phyloP scores from a whole-genome alignment of 2,329 filamentous ascomycete genomes.

The Thyridium curvatum region DNA sequence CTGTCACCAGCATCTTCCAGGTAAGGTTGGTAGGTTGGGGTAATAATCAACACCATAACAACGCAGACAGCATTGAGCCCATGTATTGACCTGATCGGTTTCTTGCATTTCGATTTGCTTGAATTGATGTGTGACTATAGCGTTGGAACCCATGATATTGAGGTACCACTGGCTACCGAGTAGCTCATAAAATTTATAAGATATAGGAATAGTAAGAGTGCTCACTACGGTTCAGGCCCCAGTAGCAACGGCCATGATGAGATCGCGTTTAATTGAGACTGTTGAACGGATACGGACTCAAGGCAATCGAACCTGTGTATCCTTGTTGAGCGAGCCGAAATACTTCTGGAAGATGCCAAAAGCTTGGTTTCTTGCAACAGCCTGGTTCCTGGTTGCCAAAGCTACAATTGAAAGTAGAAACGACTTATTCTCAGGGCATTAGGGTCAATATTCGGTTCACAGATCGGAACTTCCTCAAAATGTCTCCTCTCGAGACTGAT shows the following conservation, averaged over 20 bases:
- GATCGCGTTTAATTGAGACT: constrained; percentile 25
- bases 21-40: constrained; percentile 27
- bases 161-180: constrained; percentile 26
- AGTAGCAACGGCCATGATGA: constrained; percentile 15
- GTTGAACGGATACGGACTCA: constrained; percentile 25
- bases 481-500: too few species aligned
- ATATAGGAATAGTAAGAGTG: too few species aligned
- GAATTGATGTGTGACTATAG: constrained; percentile 20
- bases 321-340: constrained; percentile 23
- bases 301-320: constrained; percentile 15
- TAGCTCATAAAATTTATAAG: too few species aligned
- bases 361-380: constrained; percentile 27
- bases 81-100: constrained; percentile 25
- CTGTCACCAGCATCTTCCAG: too few species aligned
- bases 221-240: too few species aligned
- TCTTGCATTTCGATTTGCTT: constrained; percentile 19
- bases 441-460: constrained; percentile 11
- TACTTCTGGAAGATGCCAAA: constrained; percentile 27
- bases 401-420: constrained; percentile 31
- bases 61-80: constrained; percentile 30
- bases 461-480: background rate
- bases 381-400: constrained; percentile 29
- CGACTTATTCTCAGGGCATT: constrained; percentile 18
- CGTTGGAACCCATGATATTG: constrained; percentile 28
- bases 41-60: constrained; percentile 30